Evolutionary conservation across 2,329 filamentous ascomycete species (phyloP).

Genomic region (Colletotrichum gigasporum): DNA sequence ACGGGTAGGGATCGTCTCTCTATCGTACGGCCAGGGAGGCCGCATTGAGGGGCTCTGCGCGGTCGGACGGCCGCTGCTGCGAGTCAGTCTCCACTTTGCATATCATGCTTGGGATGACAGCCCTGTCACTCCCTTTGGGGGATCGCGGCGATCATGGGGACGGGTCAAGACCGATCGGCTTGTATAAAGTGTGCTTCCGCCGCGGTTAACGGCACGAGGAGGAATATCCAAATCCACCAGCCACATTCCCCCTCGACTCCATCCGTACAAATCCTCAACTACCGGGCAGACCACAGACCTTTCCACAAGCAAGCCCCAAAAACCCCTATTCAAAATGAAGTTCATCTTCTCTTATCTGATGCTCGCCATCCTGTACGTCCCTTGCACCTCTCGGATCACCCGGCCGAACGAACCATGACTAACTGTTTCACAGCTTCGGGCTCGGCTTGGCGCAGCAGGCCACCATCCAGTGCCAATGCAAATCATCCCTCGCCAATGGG

Average conservation of each 20-base stretch:
- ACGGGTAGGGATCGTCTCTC: not conserved
- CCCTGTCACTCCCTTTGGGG: too few species aligned
- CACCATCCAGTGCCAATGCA: slow-evolving; percentile 24
- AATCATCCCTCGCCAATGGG: not conserved
- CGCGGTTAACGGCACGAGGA: too few species aligned
- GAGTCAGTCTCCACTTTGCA: not conserved
- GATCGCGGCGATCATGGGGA: too few species aligned
- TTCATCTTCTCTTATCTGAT: slow-evolving; percentile 9
- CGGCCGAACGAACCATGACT: not conserved
- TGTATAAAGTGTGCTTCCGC: too few species aligned
- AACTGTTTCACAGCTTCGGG: not conserved
- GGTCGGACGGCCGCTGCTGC: not conserved
- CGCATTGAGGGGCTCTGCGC: too few species aligned
- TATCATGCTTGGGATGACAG: not conserved
- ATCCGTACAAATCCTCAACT: not conserved
- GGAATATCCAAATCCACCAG: too few species aligned
- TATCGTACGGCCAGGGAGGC: not conserved
- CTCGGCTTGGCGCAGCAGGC: slow-evolving; percentile 23
- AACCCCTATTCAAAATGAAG: slow-evolving; percentile 10
- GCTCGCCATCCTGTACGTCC: slow-evolving; percentile 14
- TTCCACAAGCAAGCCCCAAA: too few species aligned
- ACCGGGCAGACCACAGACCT: not conserved
- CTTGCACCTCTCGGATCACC: not conserved
- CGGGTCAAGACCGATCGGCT: too few species aligned
- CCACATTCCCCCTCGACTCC: not conserved